A percentile compares a stretch with the other conserved stretches of the same genome.
Conservation (phyloP, 1,139 yeast genomes). For the Candida neerlandica region DNA sequence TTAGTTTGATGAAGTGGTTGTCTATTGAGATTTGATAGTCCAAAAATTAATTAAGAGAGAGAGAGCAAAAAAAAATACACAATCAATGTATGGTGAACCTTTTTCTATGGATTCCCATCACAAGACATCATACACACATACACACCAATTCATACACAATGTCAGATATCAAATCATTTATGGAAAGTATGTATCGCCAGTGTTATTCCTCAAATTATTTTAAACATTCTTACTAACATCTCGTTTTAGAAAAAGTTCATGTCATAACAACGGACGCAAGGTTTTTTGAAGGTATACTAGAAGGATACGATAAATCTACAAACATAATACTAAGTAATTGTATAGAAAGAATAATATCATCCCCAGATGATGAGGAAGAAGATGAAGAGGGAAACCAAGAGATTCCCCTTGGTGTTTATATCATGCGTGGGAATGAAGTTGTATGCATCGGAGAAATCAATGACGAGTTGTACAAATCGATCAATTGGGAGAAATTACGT, state of each 20-base stretch:
- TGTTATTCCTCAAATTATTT: not conserved
- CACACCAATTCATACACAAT: constrained; percentile 17
- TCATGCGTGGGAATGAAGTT: constrained; percentile 82
- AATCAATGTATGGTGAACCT: not conserved
- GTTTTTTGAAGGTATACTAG: constrained; percentile 67
- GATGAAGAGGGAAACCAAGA: constrained; percentile 55
- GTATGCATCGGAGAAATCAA: constrained; percentile 77
- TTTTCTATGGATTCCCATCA: not conserved
- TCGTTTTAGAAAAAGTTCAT: constrained; percentile 54
- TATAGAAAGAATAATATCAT: constrained; percentile 52
- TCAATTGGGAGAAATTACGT: constrained; percentile 61
- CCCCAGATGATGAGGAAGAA: constrained; percentile 27
- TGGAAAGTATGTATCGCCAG: constrained; percentile 38
- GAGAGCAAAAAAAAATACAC: constrained; percentile 4
- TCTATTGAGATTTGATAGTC: not conserved
- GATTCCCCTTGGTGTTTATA: constrained; percentile 57
- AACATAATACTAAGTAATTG: constrained; percentile 68
- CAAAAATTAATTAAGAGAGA: not conserved
- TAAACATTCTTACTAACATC: constrained; percentile 29
- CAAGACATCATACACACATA: constrained; percentile 8
- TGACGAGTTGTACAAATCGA: constrained; percentile 45
- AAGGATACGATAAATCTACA: constrained; percentile 82
- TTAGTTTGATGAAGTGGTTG: not conserved
- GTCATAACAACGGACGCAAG: constrained; percentile 86
- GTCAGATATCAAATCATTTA: constrained; percentile 42